Conservation (phyloP, 345 rosid species). For the Theobroma cacao region DNA sequence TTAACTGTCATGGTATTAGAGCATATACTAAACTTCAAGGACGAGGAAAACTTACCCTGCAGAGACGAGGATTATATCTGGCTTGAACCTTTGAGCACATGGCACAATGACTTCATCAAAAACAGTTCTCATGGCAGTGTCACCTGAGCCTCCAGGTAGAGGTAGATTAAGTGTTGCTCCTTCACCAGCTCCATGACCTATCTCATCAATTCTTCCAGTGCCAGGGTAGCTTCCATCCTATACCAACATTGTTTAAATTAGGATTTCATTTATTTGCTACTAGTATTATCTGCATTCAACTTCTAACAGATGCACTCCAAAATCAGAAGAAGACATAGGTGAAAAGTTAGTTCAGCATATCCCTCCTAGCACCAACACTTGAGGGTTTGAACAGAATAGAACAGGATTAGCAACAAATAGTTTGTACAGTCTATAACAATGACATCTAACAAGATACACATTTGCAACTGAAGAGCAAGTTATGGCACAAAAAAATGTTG, state of each 20-base stretch:
- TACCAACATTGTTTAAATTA: neutral
- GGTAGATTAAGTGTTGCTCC: constrained; percentile 88
- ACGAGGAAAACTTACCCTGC: constrained; percentile 66
- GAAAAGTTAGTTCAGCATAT: neutral
- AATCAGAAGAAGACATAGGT: neutral
- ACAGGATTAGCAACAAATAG: neutral
- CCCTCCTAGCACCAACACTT: neutral
- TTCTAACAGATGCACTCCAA: neutral
- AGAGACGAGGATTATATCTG: constrained; percentile 92
- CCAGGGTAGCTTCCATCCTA: constrained; percentile 98
- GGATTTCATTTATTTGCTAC: neutral
- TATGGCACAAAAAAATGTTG: neutral
- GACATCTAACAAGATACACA: neutral
- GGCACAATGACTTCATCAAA: constrained; percentile 91
- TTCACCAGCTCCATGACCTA: constrained; percentile 83
- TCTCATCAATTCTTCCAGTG: constrained; percentile 71
- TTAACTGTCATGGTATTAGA: neutral
- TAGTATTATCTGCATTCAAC: neutral
- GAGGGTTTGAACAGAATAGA: neutral
- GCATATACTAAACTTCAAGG: neutral
- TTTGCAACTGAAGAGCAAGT: neutral
- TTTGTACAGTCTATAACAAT: neutral
- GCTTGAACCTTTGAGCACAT: constrained; percentile 83
- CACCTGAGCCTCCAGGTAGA: constrained; percentile 94
- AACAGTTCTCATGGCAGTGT: constrained; percentile 72